Evolutionary conservation across 1,284 basidiomycete genomes (phyloP), one percentile per base, ranked within the genome.

Genomic region (Fomitopsis palustris): DNA sequence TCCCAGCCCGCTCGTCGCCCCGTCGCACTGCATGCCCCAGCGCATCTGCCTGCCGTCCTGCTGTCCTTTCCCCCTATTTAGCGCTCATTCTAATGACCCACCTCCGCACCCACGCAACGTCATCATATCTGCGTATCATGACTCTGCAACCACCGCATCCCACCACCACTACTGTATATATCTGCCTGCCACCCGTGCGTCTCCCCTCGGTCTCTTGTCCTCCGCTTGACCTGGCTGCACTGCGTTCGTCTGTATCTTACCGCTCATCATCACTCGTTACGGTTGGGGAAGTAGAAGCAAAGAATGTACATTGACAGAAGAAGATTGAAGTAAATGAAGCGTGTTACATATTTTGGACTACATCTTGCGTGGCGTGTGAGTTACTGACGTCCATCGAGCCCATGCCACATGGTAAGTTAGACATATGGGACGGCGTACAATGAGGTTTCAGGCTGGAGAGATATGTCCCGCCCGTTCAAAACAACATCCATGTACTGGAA

Each of bases 231-330:
- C 41, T 58, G 55, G 52, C 55, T 47, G 43, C 41, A 56, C 29
- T 54, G 54, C 57, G 57, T 43, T 21, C 10, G 17, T 49, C 60
- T 62, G 61, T 62, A 62, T 59, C 61, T 49, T 62, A 55, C 45
- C 51, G 45, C 52, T 61, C 55, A 37, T 39, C 39, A 54, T 56
- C 52, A 37, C 60, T 56, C 61, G 61, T 58, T 58, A 52, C 61
- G n/a, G 43, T 41, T 56, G 47, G 54, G 41, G 57, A 58, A 62
- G 57, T 59, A 62, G 61, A 62, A 62, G 61, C 55, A 60, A 61
- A 62, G 61, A 62, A 62, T 62, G 61, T 62, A 62, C 54, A 62
- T 55, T 56, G 57, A 59, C 35, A 37, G 35, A 37, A 37, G 35
- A 37, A 61, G 42, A 43, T n/a, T 16, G 45, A 47, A 47, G 52